These are phyloP conservation scores for Hawksworthiomyces lignivorus DNA, from an alignment of 2,329 filamentous ascomycete genomes.

Conservation along the genomic window DNA sequence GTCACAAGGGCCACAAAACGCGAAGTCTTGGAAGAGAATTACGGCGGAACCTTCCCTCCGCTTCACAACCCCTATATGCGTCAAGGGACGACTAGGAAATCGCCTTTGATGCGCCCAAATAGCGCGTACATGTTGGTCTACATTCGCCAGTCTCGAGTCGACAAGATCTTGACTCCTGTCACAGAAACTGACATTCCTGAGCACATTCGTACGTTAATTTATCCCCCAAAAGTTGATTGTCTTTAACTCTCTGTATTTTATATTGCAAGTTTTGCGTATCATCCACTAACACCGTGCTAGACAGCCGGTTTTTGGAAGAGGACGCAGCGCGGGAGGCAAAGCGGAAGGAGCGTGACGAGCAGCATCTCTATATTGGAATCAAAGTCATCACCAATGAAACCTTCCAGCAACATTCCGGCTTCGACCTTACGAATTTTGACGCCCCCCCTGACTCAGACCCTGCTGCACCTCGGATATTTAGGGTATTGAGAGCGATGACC, in stretches of 20 bases:
- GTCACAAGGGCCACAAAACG: constrained; percentile 89
- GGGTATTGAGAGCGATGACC: constrained; percentile 65
- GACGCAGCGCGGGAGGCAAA: constrained; percentile 65
- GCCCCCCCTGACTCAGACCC: constrained; percentile 47
- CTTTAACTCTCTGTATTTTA: background rate
- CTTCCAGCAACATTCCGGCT: constrained; percentile 73
- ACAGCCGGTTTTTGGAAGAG: constrained; percentile 74
- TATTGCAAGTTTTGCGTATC: too few relatives aligned
- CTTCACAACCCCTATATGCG: constrained; percentile 36
- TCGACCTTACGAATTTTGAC: constrained; percentile 71
- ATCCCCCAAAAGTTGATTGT: too few relatives aligned
- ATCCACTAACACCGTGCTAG: constrained; percentile 29
- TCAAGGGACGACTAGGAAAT: constrained; percentile 44
- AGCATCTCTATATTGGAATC: constrained; percentile 83
- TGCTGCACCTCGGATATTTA: constrained; percentile 64
- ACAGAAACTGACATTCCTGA: constrained; percentile 69
- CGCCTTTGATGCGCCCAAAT: constrained; percentile 56
- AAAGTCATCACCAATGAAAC: constrained; percentile 75
- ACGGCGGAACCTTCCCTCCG: constrained; percentile 70
- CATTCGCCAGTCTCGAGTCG: constrained; percentile 78
- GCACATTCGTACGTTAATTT: constrained; percentile 71
- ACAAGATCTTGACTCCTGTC: constrained; percentile 71
- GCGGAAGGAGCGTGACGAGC: constrained; percentile 85
- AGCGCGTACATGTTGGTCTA: constrained; percentile 99
- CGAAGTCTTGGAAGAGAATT: constrained; percentile 94